Conservation (phyloP, 768 basidiomycete species). For the Daedaleopsis nitida region DNA sequence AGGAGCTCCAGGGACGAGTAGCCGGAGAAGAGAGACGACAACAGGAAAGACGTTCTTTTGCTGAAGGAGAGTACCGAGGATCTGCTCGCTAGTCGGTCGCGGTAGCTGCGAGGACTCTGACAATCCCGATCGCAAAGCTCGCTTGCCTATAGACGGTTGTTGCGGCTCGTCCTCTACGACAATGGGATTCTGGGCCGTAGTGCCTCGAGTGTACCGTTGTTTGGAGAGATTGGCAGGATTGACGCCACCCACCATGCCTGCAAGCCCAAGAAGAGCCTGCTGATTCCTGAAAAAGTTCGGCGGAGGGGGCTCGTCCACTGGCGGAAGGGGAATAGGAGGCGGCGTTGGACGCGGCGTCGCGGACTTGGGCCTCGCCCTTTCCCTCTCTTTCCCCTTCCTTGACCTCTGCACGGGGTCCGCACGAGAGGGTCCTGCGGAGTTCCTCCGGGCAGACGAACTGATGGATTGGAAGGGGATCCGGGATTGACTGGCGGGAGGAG, state of each 20-base stretch:
- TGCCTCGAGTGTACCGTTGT: constrained; percentile 47
- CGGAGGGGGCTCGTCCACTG: constrained; percentile 61
- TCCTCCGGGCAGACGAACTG: constrained; percentile 9
- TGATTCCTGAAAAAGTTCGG: constrained; percentile 75
- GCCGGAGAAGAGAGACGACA: constrained; percentile 59
- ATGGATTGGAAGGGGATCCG: neutral
- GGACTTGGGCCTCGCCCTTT: constrained; percentile 36
- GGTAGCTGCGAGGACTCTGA: constrained; percentile 48
- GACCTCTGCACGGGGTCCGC: constrained; percentile 23
- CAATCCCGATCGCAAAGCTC: constrained; percentile 28
- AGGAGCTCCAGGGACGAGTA: constrained; percentile 46
- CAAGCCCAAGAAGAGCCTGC: constrained; percentile 67
- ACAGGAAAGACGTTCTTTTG: constrained; percentile 72
- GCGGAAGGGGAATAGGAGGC: constrained; percentile 63
- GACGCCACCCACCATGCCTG: constrained; percentile 68
- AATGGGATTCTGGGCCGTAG: constrained; percentile 65
- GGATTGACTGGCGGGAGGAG: neutral
- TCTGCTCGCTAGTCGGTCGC: constrained; percentile 56
- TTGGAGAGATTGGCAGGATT: constrained; percentile 54
- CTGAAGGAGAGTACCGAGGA: constrained; percentile 57
- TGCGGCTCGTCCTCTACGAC: constrained; percentile 59
- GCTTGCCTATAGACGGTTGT: constrained; percentile 28
- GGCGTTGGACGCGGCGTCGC: constrained; percentile 47
- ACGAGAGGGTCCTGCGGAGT: constrained; percentile 18
- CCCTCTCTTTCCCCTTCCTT: constrained; percentile 38